Percentiles rank a stretch among this genome's conserved stretches.
phyloP scores from a whole-genome alignment of 1,284 basidiomycete species.

The Heterobasidion parviporum region DNA sequence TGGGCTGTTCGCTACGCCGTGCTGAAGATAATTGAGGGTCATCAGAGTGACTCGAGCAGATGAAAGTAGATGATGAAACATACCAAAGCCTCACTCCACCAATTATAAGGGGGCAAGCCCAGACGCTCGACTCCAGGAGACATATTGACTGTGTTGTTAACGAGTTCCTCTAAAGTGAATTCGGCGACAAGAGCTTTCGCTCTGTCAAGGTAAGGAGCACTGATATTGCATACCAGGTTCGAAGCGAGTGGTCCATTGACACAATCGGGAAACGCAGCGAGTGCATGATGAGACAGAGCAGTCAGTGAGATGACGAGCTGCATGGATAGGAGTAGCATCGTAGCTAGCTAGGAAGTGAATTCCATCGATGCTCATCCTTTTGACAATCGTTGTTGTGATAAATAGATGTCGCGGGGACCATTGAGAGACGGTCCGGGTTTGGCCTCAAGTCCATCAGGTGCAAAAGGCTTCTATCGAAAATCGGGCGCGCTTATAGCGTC shows the following conservation, averaged over 20 bases:
- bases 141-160: conserved; percentile 37
- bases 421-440: neutral
- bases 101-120: conserved; percentile 42
- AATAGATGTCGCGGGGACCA: neutral
- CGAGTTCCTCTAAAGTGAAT: conserved; percentile 42
- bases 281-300: neutral
- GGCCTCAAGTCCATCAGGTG: neutral
- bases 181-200: conserved; percentile 37
- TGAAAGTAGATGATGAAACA: conserved; percentile 8
- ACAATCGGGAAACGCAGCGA: conserved; percentile 36
- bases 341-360: too few species aligned
- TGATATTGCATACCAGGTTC: conserved; percentile 40
- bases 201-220: conserved; percentile 34
- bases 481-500: neutral
- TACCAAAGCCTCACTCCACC: conserved; percentile 48
- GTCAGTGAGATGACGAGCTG: neutral
- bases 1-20: conserved; percentile 43
- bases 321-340: neutral
- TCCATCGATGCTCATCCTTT: too few species aligned
- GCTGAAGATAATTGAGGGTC: conserved; percentile 21
- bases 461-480: neutral
- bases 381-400: neutral
- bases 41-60: too few species aligned
- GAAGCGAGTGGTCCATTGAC: conserved; percentile 31
- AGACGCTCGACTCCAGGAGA: conserved; percentile 43